Evolutionary conservation across 2,329 filamentous ascomycete species (phyloP).

Genomic region (Davidsoniella australis): DNA sequence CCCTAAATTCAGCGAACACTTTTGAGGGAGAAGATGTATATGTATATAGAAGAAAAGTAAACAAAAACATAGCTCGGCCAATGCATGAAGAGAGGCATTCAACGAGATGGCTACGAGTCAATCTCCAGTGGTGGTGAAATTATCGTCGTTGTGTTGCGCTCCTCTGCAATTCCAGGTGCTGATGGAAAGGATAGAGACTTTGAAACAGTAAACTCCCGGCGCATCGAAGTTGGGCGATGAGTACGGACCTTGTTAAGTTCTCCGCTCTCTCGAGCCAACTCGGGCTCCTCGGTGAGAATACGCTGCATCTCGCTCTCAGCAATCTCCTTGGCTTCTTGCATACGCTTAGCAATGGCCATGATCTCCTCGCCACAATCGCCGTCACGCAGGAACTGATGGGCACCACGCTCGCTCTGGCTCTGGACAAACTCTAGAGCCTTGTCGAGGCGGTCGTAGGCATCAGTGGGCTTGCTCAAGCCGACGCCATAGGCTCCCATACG

Average conservation of each 20-base stretch:
- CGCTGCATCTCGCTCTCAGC: conserved; percentile 43
- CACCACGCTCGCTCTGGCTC: conserved; percentile 66
- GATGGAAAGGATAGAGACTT: too few relatives aligned
- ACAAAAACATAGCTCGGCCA: too few relatives aligned
- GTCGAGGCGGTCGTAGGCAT: conserved; percentile 58
- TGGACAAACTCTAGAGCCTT: conserved; percentile 67
- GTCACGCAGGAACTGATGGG: conserved; percentile 76
- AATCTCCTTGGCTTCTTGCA: conserved; percentile 44
- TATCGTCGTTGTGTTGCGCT: too few relatives aligned
- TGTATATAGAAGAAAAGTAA: too few relatives aligned
- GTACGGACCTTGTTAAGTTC: conserved; percentile 29
- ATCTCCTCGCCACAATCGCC: conserved; percentile 72
- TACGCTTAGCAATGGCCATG: conserved; percentile 45
- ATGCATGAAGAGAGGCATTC: too few relatives aligned
- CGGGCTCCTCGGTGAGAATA: conserved; percentile 34
- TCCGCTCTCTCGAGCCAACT: conserved; percentile 22
- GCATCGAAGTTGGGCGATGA: conserved; percentile 35
- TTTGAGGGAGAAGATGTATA: too few relatives aligned
- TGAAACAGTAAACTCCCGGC: conserved; percentile 22
- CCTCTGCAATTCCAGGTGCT: too few relatives aligned
- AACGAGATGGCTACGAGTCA: too few relatives aligned
- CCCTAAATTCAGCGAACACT: too few relatives aligned
- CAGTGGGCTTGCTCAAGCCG: conserved; percentile 17
- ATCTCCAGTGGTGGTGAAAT: too few relatives aligned
- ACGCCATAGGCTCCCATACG: conserved; percentile 14